phyloP scores from a whole-genome alignment of 2,329 filamentous ascomycete species.

The Bipolaris cookei region DNA sequence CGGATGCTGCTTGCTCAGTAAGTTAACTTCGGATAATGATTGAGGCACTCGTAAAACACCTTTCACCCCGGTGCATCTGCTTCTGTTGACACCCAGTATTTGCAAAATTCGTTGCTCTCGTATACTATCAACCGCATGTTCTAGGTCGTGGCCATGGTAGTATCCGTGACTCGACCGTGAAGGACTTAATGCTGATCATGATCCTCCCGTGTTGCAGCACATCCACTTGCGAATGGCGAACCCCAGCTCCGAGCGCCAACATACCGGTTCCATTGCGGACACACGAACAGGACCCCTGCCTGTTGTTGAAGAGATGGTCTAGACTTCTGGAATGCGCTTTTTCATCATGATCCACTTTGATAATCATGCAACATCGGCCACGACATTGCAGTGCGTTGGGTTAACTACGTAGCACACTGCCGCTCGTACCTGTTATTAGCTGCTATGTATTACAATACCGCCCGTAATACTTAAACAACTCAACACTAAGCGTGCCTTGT shows the following conservation, averaged over 20 bases:
- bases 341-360: neutral
- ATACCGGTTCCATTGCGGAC: slow-evolving; percentile 8
- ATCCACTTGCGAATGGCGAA: slow-evolving; percentile 17
- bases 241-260: slow-evolving; percentile 20
- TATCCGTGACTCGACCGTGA: slow-evolving; percentile 11
- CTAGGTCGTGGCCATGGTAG: neutral
- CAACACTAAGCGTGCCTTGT: neutral
- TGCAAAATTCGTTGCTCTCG: slow-evolving; percentile 5
- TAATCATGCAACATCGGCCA: slow-evolving; percentile 1
- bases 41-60: neutral
- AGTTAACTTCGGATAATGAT: neutral
- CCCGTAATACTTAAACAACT: slow-evolving; percentile 50
- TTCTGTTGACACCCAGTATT: neutral
- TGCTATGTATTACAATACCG: neutral
- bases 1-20: no score
- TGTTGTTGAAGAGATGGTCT: neutral
- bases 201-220: slow-evolving; percentile 27
- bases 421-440: slow-evolving; percentile 19
- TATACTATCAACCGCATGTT: neutral
- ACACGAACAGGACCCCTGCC: slow-evolving; percentile 6
- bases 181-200: slow-evolving; percentile 25
- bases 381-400: slow-evolving; percentile 1
- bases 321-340: slow-evolving; percentile 7
- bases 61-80: neutral
- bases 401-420: slow-evolving; percentile 37